These are phyloP conservation scores for Chlorella sp. DNA, from an alignment of 139 green algal genomes.

Conservation along the genomic window DNA sequence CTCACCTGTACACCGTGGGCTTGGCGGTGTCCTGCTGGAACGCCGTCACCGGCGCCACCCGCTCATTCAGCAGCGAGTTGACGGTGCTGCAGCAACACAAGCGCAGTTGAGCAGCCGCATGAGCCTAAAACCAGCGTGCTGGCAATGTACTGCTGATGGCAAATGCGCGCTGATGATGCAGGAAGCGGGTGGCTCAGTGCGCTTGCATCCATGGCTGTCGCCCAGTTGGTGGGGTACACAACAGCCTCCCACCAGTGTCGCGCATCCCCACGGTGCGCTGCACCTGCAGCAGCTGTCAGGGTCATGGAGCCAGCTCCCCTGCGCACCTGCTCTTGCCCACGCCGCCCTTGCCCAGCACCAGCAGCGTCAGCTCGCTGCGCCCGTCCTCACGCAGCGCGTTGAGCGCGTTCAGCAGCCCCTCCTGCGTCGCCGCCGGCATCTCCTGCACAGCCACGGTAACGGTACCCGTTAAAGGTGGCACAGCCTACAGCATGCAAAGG, in stretches of 20 bases:
- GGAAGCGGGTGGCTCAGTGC: too few species aligned
- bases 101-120: too few species aligned
- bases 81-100: constrained; percentile 45
- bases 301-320: not conserved
- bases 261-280: too few species aligned
- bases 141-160: too few species aligned
- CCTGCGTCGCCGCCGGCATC: constrained; percentile 61
- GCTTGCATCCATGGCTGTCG: too few species aligned
- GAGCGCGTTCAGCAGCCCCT: constrained; percentile 43
- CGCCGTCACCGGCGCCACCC: constrained; percentile 43
- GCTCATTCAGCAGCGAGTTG: constrained; percentile 76
- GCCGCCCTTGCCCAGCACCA: constrained; percentile 75
- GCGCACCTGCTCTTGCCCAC: constrained; percentile 69
- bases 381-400: constrained; percentile 43
- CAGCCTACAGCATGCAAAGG: too few species aligned
- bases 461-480: too few species aligned
- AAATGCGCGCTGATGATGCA: too few species aligned
- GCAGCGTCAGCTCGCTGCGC: constrained; percentile 61
- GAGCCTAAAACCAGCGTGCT: too few species aligned
- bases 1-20: constrained; percentile 8
- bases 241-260: too few species aligned
- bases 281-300: too few species aligned
- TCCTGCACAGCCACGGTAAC: not conserved
- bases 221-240: too few species aligned
- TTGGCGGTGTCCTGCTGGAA: constrained; percentile 61